These are phyloP conservation scores for Penicillium glabrum DNA, from an alignment of 2,329 filamentous ascomycete genomes.

Conservation along the genomic window DNA sequence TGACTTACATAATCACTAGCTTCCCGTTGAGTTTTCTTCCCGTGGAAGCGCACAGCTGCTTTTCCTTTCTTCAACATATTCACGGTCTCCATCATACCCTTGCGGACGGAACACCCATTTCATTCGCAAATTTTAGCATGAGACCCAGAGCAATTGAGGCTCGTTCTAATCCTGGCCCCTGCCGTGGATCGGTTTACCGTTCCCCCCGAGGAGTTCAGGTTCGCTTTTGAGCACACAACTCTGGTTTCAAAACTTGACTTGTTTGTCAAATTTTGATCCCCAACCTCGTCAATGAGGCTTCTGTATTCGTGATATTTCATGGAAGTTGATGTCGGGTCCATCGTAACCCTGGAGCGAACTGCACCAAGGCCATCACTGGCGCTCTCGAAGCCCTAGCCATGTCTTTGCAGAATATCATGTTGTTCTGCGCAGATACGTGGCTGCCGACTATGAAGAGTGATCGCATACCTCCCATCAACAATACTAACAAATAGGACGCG, in stretches of 20 bases:
- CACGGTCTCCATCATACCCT: slow-evolving; percentile 49
- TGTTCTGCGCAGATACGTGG: not conserved
- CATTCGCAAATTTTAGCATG: slow-evolving; percentile 43
- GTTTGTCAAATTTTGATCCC: not conserved
- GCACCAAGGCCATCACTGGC: not conserved
- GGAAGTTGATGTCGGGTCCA: not conserved
- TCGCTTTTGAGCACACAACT: slow-evolving; percentile 48
- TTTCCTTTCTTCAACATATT: slow-evolving; percentile 28
- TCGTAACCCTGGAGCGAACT: not conserved
- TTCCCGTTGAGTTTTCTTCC: slow-evolving; percentile 16
- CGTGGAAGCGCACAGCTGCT: slow-evolving; percentile 4
- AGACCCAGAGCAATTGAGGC: slow-evolving; percentile 45
- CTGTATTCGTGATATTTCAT: not conserved
- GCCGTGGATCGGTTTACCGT: slow-evolving; percentile 20
- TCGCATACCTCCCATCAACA: not conserved
- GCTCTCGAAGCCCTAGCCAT: not conserved
- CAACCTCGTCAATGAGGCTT: not conserved
- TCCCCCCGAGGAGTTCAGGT: slow-evolving; percentile 38
- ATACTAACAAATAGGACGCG: slow-evolving; percentile 1
- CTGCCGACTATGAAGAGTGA: not conserved
- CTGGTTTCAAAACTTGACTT: not conserved
- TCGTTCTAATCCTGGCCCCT: slow-evolving; percentile 46
- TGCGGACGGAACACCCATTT: slow-evolving; percentile 40
- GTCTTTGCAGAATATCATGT: slow-evolving; percentile 10
- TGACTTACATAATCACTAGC: not conserved